Base-by-base conservation (phyloP, 2,329 filamentous ascomycete species). In the Cladosporium sp. region DNA sequence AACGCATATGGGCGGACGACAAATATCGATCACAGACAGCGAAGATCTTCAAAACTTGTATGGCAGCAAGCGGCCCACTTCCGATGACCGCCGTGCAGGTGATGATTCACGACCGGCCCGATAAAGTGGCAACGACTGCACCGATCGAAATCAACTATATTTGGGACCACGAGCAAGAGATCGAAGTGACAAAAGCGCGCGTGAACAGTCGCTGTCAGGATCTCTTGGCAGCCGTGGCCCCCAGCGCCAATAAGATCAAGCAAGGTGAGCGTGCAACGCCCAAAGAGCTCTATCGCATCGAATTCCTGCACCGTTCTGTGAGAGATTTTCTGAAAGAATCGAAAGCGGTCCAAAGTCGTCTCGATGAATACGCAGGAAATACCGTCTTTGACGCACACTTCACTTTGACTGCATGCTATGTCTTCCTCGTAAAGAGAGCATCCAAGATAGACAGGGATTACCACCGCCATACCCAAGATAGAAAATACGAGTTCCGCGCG, bases 201-300 rank as follows among this genome's bases (percentile, higher is more conserved):
- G 32, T 59, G 32, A 59, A 59, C 57, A 3, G 55, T n/a, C 24
- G 55, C 5, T 59, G 36, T 18, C 55, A 59, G 12, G 55, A 59
- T 14, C 21, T 59, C 5, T 8, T 59, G 21, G 36, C 32, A 5
- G 55, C 41, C 30, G 34, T 41, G 14, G 2, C 2, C 3, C 18
- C 34, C 28, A 30, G 28, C 28, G 28, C 28, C 28, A 30, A 30
- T 6, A 30, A 6, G 6, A 4, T 30, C 28, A 30, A 30, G 34
- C n/a, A 11, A 24, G 21, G 11, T 3, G 4, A 2, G 10, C 8
- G 10, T n/a, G 8, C 54, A 30, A 30, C 28, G 28, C 28, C 8
- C 21, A 15, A 26, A 12, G 5, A 44, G 4, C 21, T 18, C 2
- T 26, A 21, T 30, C 57, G 57, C 12, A 47, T 59, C 15, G 57